phyloP scores from a whole-genome alignment of 2,329 filamentous ascomycete genomes.

The Paecilomyces niveus region DNA sequence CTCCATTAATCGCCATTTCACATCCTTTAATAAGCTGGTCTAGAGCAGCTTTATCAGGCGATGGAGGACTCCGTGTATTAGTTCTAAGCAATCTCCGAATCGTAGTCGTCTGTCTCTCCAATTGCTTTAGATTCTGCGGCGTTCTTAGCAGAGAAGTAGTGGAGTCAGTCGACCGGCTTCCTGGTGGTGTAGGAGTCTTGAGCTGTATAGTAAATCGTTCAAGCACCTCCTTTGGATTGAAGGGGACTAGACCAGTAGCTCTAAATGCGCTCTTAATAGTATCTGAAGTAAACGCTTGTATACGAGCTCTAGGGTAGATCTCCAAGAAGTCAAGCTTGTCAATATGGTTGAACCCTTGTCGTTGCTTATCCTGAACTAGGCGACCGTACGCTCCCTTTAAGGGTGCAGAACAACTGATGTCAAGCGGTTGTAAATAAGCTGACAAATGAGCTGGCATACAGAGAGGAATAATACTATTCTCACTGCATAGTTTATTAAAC shows the following conservation, averaged over 20 bases:
- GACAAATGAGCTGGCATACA: background rate
- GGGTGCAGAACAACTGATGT: background rate
- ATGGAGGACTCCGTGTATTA: background rate
- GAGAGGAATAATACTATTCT: constrained; percentile 7
- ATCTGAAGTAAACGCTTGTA: background rate
- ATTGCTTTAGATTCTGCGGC: constrained; percentile 6
- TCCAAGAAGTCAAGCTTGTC: background rate
- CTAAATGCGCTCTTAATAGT: background rate
- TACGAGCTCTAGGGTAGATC: background rate
- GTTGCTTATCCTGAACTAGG: background rate
- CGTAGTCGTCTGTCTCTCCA: constrained; percentile 5
- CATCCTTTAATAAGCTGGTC: constrained; percentile 10
- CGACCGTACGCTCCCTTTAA: background rate
- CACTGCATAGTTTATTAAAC: constrained; percentile 3
- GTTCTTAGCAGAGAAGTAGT: too few species aligned
- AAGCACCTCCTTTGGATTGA: background rate
- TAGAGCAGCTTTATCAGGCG: background rate
- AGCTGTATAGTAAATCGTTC: background rate
- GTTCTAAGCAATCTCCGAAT: constrained; percentile 2
- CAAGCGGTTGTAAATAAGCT: background rate
- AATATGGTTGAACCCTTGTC: background rate
- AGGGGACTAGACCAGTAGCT: background rate
- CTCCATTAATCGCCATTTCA: constrained; percentile 8
- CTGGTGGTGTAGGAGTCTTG: background rate
- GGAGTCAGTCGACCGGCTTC: background rate